phyloP scores from a whole-genome alignment of 345 rosid species.

The Gossypium longicalyx region DNA sequence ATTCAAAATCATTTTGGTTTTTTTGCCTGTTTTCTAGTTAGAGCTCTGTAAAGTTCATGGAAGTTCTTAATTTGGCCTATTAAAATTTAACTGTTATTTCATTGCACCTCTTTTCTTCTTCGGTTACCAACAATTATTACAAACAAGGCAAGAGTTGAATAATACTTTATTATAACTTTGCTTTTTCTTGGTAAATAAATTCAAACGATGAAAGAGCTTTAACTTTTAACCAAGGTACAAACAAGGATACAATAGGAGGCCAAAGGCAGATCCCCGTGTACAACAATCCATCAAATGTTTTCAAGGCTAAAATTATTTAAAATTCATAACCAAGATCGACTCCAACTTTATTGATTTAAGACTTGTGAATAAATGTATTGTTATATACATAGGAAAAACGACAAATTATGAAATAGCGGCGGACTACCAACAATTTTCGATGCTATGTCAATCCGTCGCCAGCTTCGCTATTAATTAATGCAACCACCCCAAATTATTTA shows the following conservation, averaged over 20 bases:
- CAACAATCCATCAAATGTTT: too few relatives aligned
- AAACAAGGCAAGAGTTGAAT: background rate
- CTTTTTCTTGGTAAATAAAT: background rate
- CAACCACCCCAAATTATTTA: conserved; percentile 2
- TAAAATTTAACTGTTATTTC: background rate
- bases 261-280: background rate
- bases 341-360: too few relatives aligned
- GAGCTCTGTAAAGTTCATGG: background rate
- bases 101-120: background rate
- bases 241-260: background rate
- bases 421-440: background rate
- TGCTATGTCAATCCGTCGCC: background rate
- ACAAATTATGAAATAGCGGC: background rate
- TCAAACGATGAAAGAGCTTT: too few relatives aligned
- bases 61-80: background rate
- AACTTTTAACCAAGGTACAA: background rate
- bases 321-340: too few relatives aligned
- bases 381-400: too few relatives aligned
- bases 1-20: background rate
- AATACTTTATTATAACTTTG: background rate
- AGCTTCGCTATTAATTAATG: background rate
- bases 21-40: background rate
- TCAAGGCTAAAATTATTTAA: too few relatives aligned
- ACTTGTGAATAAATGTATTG: too few relatives aligned
- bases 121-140: background rate